Evolutionary conservation across 495 filamentous ascomycete species (phyloP), one percentile per base, ranked within the genome.

Genomic region (Rhypophila decipiens): DNA sequence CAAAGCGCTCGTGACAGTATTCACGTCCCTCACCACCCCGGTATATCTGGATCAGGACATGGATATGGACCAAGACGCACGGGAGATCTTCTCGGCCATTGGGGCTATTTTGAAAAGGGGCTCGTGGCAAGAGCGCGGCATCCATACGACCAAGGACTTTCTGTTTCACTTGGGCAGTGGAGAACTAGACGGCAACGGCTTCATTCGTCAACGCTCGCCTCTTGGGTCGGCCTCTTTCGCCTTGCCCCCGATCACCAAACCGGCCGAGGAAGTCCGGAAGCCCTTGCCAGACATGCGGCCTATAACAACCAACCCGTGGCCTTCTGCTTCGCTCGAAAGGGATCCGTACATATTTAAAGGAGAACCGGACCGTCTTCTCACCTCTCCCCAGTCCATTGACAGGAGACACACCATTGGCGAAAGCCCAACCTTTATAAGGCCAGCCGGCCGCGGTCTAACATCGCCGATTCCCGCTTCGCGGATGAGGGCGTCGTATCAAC

Each of bases 401-500:
- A 64, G 72, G 42, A 60, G 72, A n/a, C 71, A 75, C 46, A 75
- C 72, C 0, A 65, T 75, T 35, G 70, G 60, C 19, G 72, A 71
- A 43, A 72, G 65, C 38, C 71, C 72, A 1, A 66, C 70, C 5
- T 72, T 66, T 42, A 46, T 55, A 12, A 67, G 67, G 23, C 61
- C 60, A 19, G 63, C 55, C 20, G 55, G 66, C 24, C 61, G 62
- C 19, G 66, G 65, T 3, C 54, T 65, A 29, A 69, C 58, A 13
- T 72, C 71, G 5, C 70, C 65, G 8, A 59, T 68, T 19, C 39
- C 58, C 0, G 57, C 69, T 27, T 57, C 74, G 10, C 87, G 90
- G 47, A 78, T 83, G 74, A 86, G 71, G 61, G 74, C 65, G 8
- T 74, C 84, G 0, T 87, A 94, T 50, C 77, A 84, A 51, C 84